Evolutionary conservation across 371 early-diverging fungal genomes (phyloP), one percentile per base, ranked within the genome.

Genomic region (Capillidium rhysosporum): DNA sequence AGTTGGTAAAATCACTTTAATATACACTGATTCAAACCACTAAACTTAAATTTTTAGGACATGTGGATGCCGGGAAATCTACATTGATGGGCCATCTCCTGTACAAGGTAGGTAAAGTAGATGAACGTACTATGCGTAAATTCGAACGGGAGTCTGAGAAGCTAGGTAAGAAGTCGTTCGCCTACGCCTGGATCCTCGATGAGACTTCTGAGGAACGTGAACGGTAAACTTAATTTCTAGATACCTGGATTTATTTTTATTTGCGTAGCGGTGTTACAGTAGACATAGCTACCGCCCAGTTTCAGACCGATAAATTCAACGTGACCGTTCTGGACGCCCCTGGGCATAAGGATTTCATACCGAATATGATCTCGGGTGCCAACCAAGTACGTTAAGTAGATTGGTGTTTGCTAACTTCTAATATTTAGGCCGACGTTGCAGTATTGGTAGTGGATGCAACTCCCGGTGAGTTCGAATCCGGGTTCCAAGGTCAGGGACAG

Each of bases 361-460:
- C 89, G 79, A 96, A 92, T 89, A 97, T 98, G 98, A 96, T 99
- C 68, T 89, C 89, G 66, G 97, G 95, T 73, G 90, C 97, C 59
- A 87, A 89, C 66, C 92, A 88, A 62, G 77, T 68, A 54, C n/a
- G 57, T 40, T 43, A 14, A 43, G 7, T 43, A 43, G 5, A 18
- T 43, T 18, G 9, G 20, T 25, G 8, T 4, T 23, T 12, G 9
- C 7, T 10, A 24, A 26, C 38, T 54, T 16, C 18, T 20, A 18
- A 26, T 21, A 24, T 66, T 58, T 78, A 76, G 85, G 99, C 84
- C 58, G 95, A 94, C 67, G 86, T 86, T 67, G 98, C 92, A 67
- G 80, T 99, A 63, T 81, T 99, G 59, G 89, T 98, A 61, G 86
- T 98, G 69, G 89, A 92, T 66, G 89, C 87, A 61, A 83, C 83